Percentiles rank a stretch among this genome's conserved stretches.
Conservation (phyloP, 2,329 filamentous ascomycete genomes). For the Celoporthe dispersa region DNA sequence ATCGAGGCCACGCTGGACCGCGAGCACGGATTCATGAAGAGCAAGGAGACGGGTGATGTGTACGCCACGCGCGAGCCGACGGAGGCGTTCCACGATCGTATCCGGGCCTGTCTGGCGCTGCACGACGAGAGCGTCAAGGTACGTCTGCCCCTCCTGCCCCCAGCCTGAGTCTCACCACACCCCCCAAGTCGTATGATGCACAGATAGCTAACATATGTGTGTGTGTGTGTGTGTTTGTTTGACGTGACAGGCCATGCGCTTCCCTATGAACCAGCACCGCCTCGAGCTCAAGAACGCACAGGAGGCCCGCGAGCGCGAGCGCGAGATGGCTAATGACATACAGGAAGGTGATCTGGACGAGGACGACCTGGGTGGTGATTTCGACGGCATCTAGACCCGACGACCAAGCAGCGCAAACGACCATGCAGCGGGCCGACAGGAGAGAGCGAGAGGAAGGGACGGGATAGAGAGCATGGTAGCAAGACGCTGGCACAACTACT, state of each 20-base stretch:
- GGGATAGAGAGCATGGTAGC: slow-evolving; percentile 4
- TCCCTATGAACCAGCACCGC: slow-evolving; percentile 98
- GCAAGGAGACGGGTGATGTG: slow-evolving; percentile 92
- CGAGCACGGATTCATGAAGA: slow-evolving; percentile 97
- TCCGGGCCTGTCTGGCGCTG: slow-evolving; percentile 85
- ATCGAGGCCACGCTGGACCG: slow-evolving; percentile 95
- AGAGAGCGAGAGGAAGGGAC: not conserved
- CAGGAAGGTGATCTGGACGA: slow-evolving; percentile 97
- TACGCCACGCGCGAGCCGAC: slow-evolving; percentile 95
- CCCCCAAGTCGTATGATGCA: not conserved
- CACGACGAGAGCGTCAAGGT: slow-evolving; percentile 99
- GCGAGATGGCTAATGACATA: slow-evolving; percentile 98
- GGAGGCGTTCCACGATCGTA: slow-evolving; percentile 97
- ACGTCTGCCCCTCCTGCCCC: slow-evolving; percentile 38
- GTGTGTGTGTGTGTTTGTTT: not conserved
- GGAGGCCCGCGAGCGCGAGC: slow-evolving; percentile 94
- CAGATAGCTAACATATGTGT: slow-evolving; percentile 31
- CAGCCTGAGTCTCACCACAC: not conserved
- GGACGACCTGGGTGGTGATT: slow-evolving; percentile 93
- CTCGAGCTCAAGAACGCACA: slow-evolving; percentile 97
- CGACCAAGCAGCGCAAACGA: not conserved
- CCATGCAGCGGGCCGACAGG: not conserved
- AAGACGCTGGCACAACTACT: slow-evolving; percentile 8
- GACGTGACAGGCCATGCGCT: slow-evolving; percentile 81
- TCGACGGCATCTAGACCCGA: slow-evolving; percentile 80